Evolutionary conservation across 179 eudicot genomes (phyloP).

Genomic region (Kewa caespitosa): DNA sequence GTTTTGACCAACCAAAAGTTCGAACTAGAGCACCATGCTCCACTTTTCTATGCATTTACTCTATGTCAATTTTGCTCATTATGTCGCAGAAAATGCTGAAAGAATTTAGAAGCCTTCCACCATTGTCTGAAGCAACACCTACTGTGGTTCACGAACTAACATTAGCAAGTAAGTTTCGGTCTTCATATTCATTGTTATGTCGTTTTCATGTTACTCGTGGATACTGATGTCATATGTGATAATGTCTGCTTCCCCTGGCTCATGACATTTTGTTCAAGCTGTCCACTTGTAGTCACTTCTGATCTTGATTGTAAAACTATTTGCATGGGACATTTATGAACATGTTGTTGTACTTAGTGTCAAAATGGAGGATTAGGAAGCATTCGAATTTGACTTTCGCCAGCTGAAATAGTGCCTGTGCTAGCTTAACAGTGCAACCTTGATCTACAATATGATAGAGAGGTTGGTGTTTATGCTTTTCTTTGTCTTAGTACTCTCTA

Average conservation of each 20-base stretch:
- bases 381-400: constrained; percentile 91
- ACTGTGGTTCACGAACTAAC: constrained; percentile 71
- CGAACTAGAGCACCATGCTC: background rate
- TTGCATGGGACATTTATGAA: constrained; percentile 89
- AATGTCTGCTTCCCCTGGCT: background rate
- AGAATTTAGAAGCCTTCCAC: constrained; percentile 85
- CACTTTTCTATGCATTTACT: background rate
- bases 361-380: constrained; percentile 89
- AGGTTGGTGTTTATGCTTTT: too few species aligned
- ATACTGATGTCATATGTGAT: background rate
- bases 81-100: constrained; percentile 62
- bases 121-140: constrained; percentile 73
- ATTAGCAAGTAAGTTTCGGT: constrained; percentile 62
- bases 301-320: background rate
- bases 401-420: too few species aligned
- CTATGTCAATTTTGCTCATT: background rate
- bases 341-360: constrained; percentile 93
- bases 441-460: too few species aligned
- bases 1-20: background rate
- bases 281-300: background rate
- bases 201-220: background rate
- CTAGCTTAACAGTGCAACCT: too few species aligned
- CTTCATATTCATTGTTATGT: background rate
- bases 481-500: too few species aligned
- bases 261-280: background rate